These are phyloP conservation scores for Diaporthe caulivora DNA, from an alignment of 2,329 filamentous ascomycete species.

Conservation along the genomic window DNA sequence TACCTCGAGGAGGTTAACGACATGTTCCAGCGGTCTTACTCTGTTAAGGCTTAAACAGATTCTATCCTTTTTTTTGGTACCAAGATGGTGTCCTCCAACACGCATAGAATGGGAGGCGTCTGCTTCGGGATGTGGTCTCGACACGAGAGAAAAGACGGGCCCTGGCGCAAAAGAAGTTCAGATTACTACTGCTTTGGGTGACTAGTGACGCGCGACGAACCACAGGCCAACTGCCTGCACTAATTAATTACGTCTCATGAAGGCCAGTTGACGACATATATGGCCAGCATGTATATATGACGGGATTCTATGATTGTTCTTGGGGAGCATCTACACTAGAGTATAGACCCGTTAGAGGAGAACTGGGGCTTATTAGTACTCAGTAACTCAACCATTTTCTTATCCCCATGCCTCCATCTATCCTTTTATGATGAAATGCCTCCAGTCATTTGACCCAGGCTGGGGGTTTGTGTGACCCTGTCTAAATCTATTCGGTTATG, in stretches of 20 bases:
- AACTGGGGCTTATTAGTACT: slow-evolving; percentile 27
- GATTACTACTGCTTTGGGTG: slow-evolving; percentile 9
- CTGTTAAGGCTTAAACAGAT: slow-evolving; percentile 74
- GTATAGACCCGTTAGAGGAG: slow-evolving; percentile 37
- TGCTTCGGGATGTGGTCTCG: slow-evolving; percentile 52
- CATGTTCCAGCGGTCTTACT: slow-evolving; percentile 87
- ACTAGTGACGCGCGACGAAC: slow-evolving; percentile 33
- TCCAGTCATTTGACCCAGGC: not conserved
- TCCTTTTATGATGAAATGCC: not conserved
- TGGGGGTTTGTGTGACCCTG: not conserved
- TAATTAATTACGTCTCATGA: slow-evolving; percentile 44
- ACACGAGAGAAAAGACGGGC: slow-evolving; percentile 49
- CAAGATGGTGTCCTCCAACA: slow-evolving; percentile 34
- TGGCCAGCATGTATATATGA: slow-evolving; percentile 39
- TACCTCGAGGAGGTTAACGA: slow-evolving; percentile 86
- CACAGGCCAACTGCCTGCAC: slow-evolving; percentile 27
- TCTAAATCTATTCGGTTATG: not conserved
- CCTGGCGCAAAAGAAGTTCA: slow-evolving; percentile 29
- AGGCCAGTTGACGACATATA: slow-evolving; percentile 32
- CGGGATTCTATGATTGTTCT: slow-evolving; percentile 52
- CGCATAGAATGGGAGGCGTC: slow-evolving; percentile 38
- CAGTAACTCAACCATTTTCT: slow-evolving; percentile 13
- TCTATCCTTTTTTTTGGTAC: slow-evolving; percentile 5
- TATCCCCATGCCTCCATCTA: not conserved
- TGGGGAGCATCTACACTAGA: slow-evolving; percentile 43